Evolutionary conservation across 805 yeast genomes (phyloP).

Genomic region (Metschnikowia koreensis): DNA sequence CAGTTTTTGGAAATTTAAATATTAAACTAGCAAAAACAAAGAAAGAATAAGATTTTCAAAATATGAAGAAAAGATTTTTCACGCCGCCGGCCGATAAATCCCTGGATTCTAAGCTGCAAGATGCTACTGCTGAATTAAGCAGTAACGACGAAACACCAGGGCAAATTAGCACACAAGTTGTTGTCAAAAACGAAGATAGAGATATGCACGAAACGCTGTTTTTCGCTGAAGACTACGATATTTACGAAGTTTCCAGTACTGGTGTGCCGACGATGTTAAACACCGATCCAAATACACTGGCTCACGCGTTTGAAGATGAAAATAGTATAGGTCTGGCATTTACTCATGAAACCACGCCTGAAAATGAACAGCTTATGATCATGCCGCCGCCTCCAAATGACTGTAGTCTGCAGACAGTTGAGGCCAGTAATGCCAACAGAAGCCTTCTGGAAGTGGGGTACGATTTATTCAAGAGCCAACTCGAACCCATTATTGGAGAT

Average conservation of each 20-base stretch:
- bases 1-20: no score
- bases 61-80: no score
- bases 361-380: no score
- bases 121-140: no score
- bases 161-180: no score
- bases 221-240: conserved; percentile 10
- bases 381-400: no score
- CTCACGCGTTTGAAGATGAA: neutral
- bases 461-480: conserved; percentile 17
- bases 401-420: no score
- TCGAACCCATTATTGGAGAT: conserved; percentile 15
- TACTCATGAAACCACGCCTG: neutral
- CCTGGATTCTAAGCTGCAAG: no score
- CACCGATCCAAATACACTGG: neutral
- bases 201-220: neutral
- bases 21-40: no score
- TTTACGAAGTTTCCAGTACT: neutral
- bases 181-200: neutral
- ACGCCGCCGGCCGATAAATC: no score
- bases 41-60: no score
- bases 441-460: conserved; percentile 15
- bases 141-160: no score
- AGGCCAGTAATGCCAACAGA: neutral
- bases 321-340: neutral
- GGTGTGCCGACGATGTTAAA: neutral